These are phyloP conservation scores for Isabelozyma pseudorhagii DNA, from an alignment of 805 yeast genomes.

Conservation along the genomic window DNA sequence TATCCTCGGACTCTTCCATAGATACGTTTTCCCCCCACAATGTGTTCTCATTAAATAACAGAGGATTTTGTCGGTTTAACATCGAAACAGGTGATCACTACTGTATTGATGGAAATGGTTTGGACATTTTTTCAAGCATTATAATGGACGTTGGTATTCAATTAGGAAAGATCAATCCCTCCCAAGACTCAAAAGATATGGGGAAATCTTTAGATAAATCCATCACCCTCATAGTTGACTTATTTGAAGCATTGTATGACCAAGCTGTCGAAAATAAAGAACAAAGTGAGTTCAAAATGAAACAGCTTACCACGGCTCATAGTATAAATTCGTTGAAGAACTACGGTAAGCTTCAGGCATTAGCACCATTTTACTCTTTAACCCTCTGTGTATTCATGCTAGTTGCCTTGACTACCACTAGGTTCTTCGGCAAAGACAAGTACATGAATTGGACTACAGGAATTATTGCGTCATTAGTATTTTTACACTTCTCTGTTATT, in stretches of 20 bases:
- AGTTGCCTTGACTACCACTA: neutral
- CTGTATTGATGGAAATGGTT: conserved; percentile 38
- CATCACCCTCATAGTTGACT: neutral
- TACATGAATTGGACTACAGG: neutral
- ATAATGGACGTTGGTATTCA: conserved; percentile 51
- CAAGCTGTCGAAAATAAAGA: neutral
- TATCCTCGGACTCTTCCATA: conserved; percentile 20
- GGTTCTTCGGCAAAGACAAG: neutral
- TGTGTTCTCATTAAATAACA: conserved; percentile 40
- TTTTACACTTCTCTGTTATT: neutral
- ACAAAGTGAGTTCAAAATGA: neutral
- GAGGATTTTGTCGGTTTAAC: conserved; percentile 48
- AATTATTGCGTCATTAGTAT: neutral
- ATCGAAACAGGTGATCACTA: conserved; percentile 10
- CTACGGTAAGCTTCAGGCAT: neutral
- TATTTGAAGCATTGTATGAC: neutral
- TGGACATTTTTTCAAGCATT: conserved; percentile 46
- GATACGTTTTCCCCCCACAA: conserved; percentile 45
- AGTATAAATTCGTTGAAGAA: neutral
- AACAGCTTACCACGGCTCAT: neutral
- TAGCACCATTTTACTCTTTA: neutral
- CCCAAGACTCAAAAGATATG: conserved; percentile 29
- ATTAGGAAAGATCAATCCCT: conserved; percentile 35
- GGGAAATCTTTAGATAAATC: conserved; percentile 19
- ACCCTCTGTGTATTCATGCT: neutral